Base-by-base conservation (phyloP, 345 rosid species). In the Anastatica hierochuntica region DNA sequence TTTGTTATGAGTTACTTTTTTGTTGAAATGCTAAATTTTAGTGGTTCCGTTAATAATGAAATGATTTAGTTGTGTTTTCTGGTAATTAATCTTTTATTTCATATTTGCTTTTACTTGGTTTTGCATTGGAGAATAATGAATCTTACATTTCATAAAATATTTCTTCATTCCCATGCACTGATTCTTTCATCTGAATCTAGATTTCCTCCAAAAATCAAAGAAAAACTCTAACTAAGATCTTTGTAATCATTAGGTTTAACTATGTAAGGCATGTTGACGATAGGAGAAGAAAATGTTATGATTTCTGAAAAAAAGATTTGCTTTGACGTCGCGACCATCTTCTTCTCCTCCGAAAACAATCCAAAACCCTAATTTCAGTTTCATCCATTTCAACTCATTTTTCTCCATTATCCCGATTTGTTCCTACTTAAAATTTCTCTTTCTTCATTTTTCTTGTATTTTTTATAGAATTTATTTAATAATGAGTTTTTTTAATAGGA, bases 291-390 rank as follows among this genome's bases (percentile, higher is more conserved):
- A 27, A 74, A 62, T 42, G 74, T 74, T 41, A 77, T 82, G 31
- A 67, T 78, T 14, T 58, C 95, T 15, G 88, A n/a, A 87, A 42
- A 64, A 71, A 72, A 49, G 74, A 33, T 82, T 74, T 59, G 64
- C 83, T 6, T 72, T 87, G 1, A 57, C 77, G 2, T 8, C 33
- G 0, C 33, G 1, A 29, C 74, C 78, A 4, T 37, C 85, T 3
- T 77, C 92, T 16, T 65, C 83, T 8, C 72, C 84, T n/a, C 52
- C 62, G 7, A 47, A 35, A 41, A 42, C 63, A 11, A 72, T 80
- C 66, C 90, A 79, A 61, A 90, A 78, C 89, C 84, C 89, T 75
- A 87, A 71, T 69, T 84, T 82, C 71, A 80, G 70, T 78, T 79
- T 79, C 84, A 67, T 82, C 57, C 74, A 95, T 35, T 83, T 80